Evolutionary conservation across 106 monocot genomes (phyloP), one percentile per base, ranked within the genome.

Genomic region (Agapanthus africanus): DNA sequence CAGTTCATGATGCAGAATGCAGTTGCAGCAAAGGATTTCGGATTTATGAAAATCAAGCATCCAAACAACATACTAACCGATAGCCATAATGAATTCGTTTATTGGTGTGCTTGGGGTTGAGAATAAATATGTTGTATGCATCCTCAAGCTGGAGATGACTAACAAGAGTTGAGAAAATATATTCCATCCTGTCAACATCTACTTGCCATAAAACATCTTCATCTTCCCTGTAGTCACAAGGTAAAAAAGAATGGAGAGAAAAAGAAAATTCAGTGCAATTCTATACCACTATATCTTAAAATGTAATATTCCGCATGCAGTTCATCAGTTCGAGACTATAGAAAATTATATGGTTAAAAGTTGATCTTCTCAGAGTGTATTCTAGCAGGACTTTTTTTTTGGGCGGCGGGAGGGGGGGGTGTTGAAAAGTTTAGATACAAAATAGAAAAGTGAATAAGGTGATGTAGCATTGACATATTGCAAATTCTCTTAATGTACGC

Each of bases 61-160:
- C 36, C 18, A 26, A 47, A 47, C 21, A 54, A 44, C 41, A 76
- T 10, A 76, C 80, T 79, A 23, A 97, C 97, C 97, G 73, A 65
- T 97, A 97, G 37, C 97, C 97, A 77, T 97, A 97, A 3, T 76
- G 86, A 70, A 36, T 46, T 46, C 67, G 88, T 64, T 74, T 80
- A 28, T 61, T 40, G 35, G 69, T 76, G 39, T 49, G 78, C 54
- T 82, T 97, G 49, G 89, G 91, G 39, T 97, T 97, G 64, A 97
- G 74, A 62, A 97, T 72, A 70, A 97, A 97, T 68, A 97, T 83
- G 65, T 88, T 97, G 79, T 97, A 97, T 26, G 84, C 78, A 73
- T 88, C 39, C 33, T 82, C 81, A 65, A 97, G 78, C 63, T 92
- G 84, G 63, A 89, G 88, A 77, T 97, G 74, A 39, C 84, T 78